These are phyloP conservation scores for Pycnococcus provasolii DNA, from an alignment of 139 green algal genomes.

Conservation along the genomic window DNA sequence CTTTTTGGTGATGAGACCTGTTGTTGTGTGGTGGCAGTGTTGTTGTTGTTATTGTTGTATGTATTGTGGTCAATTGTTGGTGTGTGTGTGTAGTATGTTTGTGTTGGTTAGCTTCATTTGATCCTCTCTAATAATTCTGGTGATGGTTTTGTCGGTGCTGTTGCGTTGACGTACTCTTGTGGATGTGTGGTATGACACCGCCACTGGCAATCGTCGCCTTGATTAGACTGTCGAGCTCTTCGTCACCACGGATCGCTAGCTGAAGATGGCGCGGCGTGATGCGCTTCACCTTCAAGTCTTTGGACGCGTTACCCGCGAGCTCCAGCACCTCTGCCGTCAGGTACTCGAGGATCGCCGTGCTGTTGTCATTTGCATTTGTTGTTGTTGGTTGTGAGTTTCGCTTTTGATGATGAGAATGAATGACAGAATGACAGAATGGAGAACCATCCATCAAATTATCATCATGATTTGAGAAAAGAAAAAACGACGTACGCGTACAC, in stretches of 20 bases:
- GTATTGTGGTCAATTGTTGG: too few species aligned
- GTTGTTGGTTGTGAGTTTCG: not conserved
- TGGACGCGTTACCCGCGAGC: slow-evolving; percentile 96
- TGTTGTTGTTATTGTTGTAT: too few species aligned
- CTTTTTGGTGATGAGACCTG: too few species aligned
- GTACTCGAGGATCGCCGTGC: slow-evolving; percentile 45
- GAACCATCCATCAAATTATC: not conserved
- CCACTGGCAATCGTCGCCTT: slow-evolving; percentile 30
- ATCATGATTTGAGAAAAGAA: not conserved
- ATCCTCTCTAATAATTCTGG: too few species aligned
- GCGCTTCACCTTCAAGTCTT: slow-evolving; percentile 99
- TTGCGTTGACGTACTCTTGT: too few species aligned
- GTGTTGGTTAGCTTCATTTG: too few species aligned
- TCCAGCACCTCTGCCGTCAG: slow-evolving; percentile 94
- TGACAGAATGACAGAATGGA: not conserved
- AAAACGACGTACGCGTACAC: slow-evolving; percentile 69
- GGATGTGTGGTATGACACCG: not conserved
- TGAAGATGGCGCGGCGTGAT: slow-evolving; percentile 98
- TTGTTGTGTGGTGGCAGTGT: too few species aligned
- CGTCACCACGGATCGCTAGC: slow-evolving; percentile 96
- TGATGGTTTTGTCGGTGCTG: too few species aligned
- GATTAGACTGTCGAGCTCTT: slow-evolving; percentile 99
- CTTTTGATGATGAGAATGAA: too few species aligned
- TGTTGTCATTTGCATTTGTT: not conserved
- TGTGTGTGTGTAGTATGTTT: too few species aligned